Percentiles rank a stretch among this genome's conserved stretches.
Evolutionary conservation across 1,284 basidiomycete species (phyloP).

Genomic region (Ceratobasidium theobromae): DNA sequence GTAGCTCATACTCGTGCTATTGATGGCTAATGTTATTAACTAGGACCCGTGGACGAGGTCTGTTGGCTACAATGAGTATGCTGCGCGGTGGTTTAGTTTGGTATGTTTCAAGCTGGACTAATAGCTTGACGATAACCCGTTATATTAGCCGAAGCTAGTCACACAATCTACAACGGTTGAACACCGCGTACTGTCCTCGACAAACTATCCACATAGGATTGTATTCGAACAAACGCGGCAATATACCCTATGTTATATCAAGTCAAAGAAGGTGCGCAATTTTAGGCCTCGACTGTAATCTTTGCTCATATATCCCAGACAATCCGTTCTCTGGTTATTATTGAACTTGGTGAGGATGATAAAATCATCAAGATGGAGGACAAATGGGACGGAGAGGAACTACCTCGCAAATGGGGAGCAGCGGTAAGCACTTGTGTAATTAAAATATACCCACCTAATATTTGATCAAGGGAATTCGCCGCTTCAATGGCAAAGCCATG

Average conservation of each 20-base stretch:
- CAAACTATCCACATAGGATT: slow-evolving; percentile 55
- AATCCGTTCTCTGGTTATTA: slow-evolving; percentile 30
- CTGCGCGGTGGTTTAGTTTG: slow-evolving; percentile 63
- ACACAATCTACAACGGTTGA: slow-evolving; percentile 54
- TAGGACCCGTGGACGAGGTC: slow-evolving; percentile 57
- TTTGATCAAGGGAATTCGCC: slow-evolving; percentile 46
- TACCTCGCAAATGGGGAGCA: slow-evolving; percentile 22
- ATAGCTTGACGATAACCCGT: not conserved
- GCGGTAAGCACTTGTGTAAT: slow-evolving; percentile 9
- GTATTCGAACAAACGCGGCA: slow-evolving; percentile 64
- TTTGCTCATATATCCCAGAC: slow-evolving; percentile 37
- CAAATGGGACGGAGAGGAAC: slow-evolving; percentile 23
- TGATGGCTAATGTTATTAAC: not conserved
- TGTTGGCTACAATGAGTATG: slow-evolving; percentile 56
- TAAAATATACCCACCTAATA: not conserved
- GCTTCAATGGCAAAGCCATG: slow-evolving; percentile 52
- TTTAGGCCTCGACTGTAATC: not conserved
- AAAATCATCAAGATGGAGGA: slow-evolving; percentile 69
- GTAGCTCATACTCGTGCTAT: slow-evolving; percentile 23
- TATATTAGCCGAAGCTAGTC: slow-evolving; percentile 56
- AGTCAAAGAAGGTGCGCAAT: slow-evolving; percentile 54
- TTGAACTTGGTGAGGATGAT: slow-evolving; percentile 82
- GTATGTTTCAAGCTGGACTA: slow-evolving; percentile 44
- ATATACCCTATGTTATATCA: slow-evolving; percentile 58
- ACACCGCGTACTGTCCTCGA: slow-evolving; percentile 59